Evolutionary conservation across 176 grass and related monocot genomes (phyloP).

Genomic region (Triticum dicoccoides): DNA sequence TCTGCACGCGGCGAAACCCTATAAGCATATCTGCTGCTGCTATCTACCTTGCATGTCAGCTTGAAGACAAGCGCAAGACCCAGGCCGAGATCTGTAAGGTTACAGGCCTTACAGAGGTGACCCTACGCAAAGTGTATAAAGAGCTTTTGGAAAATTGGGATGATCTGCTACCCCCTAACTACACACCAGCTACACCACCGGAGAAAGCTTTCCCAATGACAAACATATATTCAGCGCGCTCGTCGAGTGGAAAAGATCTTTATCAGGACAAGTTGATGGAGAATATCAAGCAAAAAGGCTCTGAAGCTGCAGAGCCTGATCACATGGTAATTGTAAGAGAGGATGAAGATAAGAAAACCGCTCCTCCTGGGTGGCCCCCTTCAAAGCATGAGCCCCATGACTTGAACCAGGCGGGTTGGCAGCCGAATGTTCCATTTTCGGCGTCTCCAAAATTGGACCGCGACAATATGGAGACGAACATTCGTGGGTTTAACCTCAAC

Average conservation of each 20-base stretch:
- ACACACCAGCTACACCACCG: conserved; percentile 83
- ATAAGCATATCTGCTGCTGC: conserved; percentile 99
- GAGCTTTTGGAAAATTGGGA: conserved; percentile 97
- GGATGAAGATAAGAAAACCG: conserved; percentile 58
- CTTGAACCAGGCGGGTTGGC: conserved; percentile 48
- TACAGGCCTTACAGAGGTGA: conserved; percentile 94
- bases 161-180: conserved; percentile 80
- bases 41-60: conserved; percentile 94
- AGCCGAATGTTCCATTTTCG: conserved; percentile 34
- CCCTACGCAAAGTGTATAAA: conserved; percentile 98
- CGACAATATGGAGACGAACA: conserved; percentile 38
- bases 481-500: conserved; percentile 64
- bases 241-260: conserved; percentile 58
- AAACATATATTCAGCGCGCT: conserved; percentile 64
- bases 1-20: conserved; percentile 88
- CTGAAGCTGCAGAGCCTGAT: conserved; percentile 57
- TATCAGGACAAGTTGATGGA: conserved; percentile 68
- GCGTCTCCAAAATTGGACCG: conserved; percentile 34
- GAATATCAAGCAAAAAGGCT: conserved; percentile 45
- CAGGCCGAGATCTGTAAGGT: conserved; percentile 99
- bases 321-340: conserved; percentile 64
- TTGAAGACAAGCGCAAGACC: conserved; percentile 96
- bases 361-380: conserved; percentile 26
- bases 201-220: conserved; percentile 94
- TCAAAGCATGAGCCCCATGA: conserved; percentile 40